Conservation (phyloP, 2,329 filamentous ascomycete species). For the Ilyonectria mors-panacis region DNA sequence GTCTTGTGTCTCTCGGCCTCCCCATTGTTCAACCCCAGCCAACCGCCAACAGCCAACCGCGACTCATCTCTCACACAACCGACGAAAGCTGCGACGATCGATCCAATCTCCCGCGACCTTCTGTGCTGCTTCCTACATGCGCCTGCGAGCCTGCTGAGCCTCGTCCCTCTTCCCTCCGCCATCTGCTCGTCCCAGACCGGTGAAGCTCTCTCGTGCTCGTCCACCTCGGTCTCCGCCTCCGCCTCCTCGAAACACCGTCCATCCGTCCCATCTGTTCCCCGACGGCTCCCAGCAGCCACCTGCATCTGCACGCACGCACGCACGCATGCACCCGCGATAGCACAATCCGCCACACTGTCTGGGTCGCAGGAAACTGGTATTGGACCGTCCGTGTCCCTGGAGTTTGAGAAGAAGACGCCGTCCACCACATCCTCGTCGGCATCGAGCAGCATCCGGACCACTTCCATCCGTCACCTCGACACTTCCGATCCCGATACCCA, state of each 20-base stretch:
- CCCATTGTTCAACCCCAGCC: constrained; percentile 32
- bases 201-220: constrained; percentile 25
- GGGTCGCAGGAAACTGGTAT: constrained; percentile 50
- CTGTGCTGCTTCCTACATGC: neutral
- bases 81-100: constrained; percentile 22
- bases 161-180: constrained; percentile 9
- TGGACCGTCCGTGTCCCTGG: constrained; percentile 56
- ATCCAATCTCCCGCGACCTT: constrained; percentile 8
- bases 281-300: constrained; percentile 12
- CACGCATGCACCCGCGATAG: constrained; percentile 36
- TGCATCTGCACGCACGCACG: constrained; percentile 13
- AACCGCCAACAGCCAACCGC: constrained; percentile 9
- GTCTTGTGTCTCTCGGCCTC: constrained; percentile 24
- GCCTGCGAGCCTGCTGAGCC: neutral
- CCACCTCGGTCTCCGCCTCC: constrained; percentile 21
- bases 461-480: constrained; percentile 44
- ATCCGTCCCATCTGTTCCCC: constrained; percentile 29
- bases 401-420: constrained; percentile 51
- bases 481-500: constrained; percentile 42
- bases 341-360: constrained; percentile 57
- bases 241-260: constrained; percentile 28
- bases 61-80: constrained; percentile 9
- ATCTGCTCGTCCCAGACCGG: constrained; percentile 30
- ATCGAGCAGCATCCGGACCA: constrained; percentile 44
- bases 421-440: constrained; percentile 46